Evolutionary conservation across 1,284 basidiomycete species (phyloP).

Genomic region (Leccinum glutinopallens): DNA sequence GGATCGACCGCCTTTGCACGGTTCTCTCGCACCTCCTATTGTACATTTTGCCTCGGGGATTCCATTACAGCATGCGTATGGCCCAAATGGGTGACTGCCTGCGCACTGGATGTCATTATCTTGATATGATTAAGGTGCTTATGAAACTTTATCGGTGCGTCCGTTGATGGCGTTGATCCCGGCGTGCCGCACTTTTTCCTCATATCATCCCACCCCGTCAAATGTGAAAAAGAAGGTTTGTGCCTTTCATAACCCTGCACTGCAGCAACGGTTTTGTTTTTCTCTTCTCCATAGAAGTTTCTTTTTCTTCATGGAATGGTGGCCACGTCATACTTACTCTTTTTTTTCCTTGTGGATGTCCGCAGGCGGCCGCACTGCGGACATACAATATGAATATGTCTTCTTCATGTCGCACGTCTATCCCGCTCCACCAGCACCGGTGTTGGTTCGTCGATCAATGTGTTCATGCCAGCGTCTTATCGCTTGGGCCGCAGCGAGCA

Average conservation of each 20-base stretch:
- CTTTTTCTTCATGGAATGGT: conserved; percentile 23
- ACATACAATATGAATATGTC: conserved; percentile 18
- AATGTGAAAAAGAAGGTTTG: conserved; percentile 31
- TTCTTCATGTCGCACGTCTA: conserved; percentile 8
- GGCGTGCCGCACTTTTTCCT: conserved; percentile 23
- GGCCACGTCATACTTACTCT: conserved; percentile 25
- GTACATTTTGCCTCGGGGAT: conserved; percentile 17
- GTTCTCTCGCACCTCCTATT: conserved; percentile 14
- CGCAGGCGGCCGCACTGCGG: conserved; percentile 31
- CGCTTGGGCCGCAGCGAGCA: conserved; percentile 5
- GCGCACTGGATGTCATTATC: conserved; percentile 27
- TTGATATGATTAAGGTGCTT: conserved; percentile 27
- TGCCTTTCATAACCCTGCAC: conserved; percentile 18
- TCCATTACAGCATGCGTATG: conserved; percentile 32
- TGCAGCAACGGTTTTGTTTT: neutral
- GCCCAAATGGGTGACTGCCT: conserved; percentile 13
- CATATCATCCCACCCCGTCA: conserved; percentile 16
- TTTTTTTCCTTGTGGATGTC: conserved; percentile 9
- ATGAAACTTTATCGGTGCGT: conserved; percentile 34
- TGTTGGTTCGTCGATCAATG: conserved; percentile 2
- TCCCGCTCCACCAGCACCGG: conserved; percentile 7
- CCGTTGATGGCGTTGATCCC: conserved; percentile 35
- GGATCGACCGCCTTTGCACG: conserved; percentile 26
- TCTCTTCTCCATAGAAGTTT: conserved; percentile 25
- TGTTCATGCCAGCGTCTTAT: neutral